Base-by-base conservation (phyloP, 306 rosid species). In the Inga oerstediana region DNA sequence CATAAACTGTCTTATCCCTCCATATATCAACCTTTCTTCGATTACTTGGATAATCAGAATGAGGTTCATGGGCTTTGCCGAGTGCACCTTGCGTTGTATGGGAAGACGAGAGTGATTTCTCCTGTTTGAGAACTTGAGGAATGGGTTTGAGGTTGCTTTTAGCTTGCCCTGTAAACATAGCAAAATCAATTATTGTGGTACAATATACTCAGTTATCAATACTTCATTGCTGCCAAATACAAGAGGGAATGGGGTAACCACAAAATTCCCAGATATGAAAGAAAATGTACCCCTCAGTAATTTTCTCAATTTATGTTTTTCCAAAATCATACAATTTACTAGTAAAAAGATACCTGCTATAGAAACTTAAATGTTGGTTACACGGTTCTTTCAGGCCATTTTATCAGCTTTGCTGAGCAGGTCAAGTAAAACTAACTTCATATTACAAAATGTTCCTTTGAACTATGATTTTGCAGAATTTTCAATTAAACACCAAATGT, bases 1-100 rank as follows among this genome's bases (percentile, higher is more conserved):
- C 91, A 89, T 70, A 84, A 82, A 82, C 85, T 61, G 89, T 85
- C 87, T 88, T 89, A 52, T 89, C 94, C 83, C 75, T 90, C 97
- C 88, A 85, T 51, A 22, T 72, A 58, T 87, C 86, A 73, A 64
- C 86, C 89, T 88, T 87, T 85, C 77, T 83, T 82, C 78, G 86
- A 88, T 88, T 88, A 59, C 80, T 70, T 34, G 80, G 77, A 88
- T 68, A 85, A 78, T 85, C 84, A 72, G 77, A 84, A 65, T 89
- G 81, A 76, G 86, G 84, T 78, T 91, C 97, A 34, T 75, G 89
- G 76, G 79, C 88, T 78, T 85, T 86, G 85, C 71, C 80, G 35
- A 68, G 45, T 65, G 90, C 83, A 80, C 81, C 89, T 76, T 87
- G 97, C 77, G 85, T 56, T 65, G 90, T 78, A 72, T 91, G 93